phyloP scores from a whole-genome alignment of 2,329 filamentous ascomycete species.

The Microcyclospora pomicola region DNA sequence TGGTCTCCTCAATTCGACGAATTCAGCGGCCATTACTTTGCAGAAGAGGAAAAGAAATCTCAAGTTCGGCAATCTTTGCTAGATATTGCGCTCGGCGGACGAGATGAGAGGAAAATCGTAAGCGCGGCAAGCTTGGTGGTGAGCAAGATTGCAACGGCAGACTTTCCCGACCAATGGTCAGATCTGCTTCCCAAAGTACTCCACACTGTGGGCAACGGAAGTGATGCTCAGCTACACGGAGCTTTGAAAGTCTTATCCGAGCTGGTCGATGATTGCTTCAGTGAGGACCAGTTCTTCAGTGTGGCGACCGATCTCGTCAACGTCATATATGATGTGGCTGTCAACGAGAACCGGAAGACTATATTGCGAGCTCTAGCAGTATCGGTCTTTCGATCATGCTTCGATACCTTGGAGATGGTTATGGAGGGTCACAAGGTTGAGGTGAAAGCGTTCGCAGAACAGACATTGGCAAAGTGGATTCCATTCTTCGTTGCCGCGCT shows the following conservation, averaged over 20 bases:
- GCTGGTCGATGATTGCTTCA: constrained; percentile 84
- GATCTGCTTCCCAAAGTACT: constrained; percentile 69
- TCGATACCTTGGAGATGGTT: constrained; percentile 93
- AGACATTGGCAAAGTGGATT: constrained; percentile 66
- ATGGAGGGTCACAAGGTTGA: constrained; percentile 81
- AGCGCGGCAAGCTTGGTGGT: constrained; percentile 76
- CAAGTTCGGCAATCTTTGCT: constrained; percentile 62
- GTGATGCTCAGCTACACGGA: constrained; percentile 71
- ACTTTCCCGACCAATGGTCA: constrained; percentile 96
- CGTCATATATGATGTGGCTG: constrained; percentile 67
- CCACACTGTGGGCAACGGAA: constrained; percentile 59
- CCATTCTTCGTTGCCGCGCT: constrained; percentile 75
- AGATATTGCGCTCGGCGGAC: constrained; percentile 60
- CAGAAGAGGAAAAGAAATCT: constrained; percentile 54
- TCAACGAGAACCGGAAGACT: constrained; percentile 59
- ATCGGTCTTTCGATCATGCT: constrained; percentile 78
- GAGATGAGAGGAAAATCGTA: constrained; percentile 72
- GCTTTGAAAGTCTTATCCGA: constrained; percentile 78
- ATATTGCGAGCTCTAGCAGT: constrained; percentile 68
- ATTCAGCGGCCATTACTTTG: constrained; percentile 52
- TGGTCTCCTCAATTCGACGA: constrained; percentile 71
- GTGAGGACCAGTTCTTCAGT: constrained; percentile 86
- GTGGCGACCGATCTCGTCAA: constrained; percentile 77
- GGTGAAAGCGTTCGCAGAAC: constrained; percentile 79
- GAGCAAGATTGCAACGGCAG: constrained; percentile 83